These are phyloP conservation scores for Yamadazyma aaseri DNA, from an alignment of 1,139 yeast species.

Conservation along the genomic window DNA sequence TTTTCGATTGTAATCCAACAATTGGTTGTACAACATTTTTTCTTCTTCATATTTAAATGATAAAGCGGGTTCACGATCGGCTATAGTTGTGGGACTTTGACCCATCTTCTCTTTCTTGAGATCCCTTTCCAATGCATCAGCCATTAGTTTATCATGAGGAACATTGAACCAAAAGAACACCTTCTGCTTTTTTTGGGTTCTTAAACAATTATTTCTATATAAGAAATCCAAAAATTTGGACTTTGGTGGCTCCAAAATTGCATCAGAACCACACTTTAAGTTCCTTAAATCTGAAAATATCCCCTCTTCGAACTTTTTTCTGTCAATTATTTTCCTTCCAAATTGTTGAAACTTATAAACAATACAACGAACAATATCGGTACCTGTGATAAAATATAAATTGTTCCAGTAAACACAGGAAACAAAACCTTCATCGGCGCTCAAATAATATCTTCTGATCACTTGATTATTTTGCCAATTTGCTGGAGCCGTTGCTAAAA, in stretches of 20 bases:
- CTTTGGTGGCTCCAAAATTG: conserved; percentile 84
- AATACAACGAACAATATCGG: conserved; percentile 91
- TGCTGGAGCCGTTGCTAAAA: conserved; percentile 90
- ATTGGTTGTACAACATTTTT: conserved; percentile 47
- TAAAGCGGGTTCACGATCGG: conserved; percentile 60
- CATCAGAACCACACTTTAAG: conserved; percentile 84
- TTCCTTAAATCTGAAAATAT: conserved; percentile 87
- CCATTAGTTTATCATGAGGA: conserved; percentile 88
- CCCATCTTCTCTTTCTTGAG: conserved; percentile 68
- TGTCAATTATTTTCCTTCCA: conserved; percentile 79
- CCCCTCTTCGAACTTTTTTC: conserved; percentile 96
- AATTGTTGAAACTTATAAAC: conserved; percentile 87
- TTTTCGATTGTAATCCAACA: conserved; percentile 36
- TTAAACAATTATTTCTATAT: conserved; percentile 80
- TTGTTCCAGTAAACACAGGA: conserved; percentile 93
- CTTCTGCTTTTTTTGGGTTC: conserved; percentile 96
- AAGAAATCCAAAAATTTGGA: conserved; percentile 83
- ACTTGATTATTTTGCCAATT: conserved; percentile 91
- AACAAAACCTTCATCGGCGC: conserved; percentile 86
- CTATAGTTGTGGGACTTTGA: conserved; percentile 60
- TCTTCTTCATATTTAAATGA: conserved; percentile 57
- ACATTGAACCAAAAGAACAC: conserved; percentile 97
- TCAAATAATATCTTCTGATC: conserved; percentile 79
- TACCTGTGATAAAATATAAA: conserved; percentile 87
- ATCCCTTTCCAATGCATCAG: conserved; percentile 93